A percentile compares a stretch with the other conserved stretches of the same genome.
phyloP scores from a whole-genome alignment of 108 stramenopile genomes.

The Fragilaria crotonensis region DNA sequence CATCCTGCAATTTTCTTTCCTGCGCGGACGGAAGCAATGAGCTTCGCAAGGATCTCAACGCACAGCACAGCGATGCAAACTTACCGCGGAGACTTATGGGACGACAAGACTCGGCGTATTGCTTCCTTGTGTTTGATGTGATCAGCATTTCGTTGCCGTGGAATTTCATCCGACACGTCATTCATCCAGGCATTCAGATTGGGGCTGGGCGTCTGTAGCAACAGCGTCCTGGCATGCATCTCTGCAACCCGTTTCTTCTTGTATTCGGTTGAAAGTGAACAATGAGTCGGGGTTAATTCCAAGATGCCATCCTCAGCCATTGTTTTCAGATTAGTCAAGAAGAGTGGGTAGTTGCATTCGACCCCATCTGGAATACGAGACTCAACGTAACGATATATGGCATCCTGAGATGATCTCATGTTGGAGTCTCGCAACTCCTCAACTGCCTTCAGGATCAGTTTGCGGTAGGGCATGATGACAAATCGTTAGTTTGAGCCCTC shows the following conservation, averaged over 20 bases:
- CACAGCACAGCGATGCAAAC: no score
- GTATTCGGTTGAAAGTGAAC: constrained; percentile 15
- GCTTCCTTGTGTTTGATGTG: neutral
- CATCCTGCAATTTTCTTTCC: no score
- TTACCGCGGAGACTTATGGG: no score
- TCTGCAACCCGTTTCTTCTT: constrained; percentile 7
- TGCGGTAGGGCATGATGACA: constrained; percentile 8
- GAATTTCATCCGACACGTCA: neutral
- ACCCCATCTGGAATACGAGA: constrained; percentile 6
- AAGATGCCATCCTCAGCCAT: constrained; percentile 14
- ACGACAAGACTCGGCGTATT: neutral
- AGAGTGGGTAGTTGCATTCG: constrained; percentile 22
- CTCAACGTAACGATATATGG: constrained; percentile 16
- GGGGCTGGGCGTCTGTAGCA: neutral
- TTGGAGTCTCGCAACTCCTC: constrained; percentile 22
- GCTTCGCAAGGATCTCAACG: no score
- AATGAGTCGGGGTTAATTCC: constrained; percentile 9
- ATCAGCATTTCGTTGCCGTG: neutral
- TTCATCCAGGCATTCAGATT: constrained; percentile 1
- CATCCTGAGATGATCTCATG: constrained; percentile 20
- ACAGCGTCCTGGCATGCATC: neutral
- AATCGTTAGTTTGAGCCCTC: neutral
- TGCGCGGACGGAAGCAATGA: no score
- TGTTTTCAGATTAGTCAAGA: constrained; percentile 24
- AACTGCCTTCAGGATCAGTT: constrained; percentile 20